These are phyloP conservation scores for Heterobasidion irregulare DNA, from an alignment of 1,284 basidiomycete genomes.

Conservation along the genomic window DNA sequence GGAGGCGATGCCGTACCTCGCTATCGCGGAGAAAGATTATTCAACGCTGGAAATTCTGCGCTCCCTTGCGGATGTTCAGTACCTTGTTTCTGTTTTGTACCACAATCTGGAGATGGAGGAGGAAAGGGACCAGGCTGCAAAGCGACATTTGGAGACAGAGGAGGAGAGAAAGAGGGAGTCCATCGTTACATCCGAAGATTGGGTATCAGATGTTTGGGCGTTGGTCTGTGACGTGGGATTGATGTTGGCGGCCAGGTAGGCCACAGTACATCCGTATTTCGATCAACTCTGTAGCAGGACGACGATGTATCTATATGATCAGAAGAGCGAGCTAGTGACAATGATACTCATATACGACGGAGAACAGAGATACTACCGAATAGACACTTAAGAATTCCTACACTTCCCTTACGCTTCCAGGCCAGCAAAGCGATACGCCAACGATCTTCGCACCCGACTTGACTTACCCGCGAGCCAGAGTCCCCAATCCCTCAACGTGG, in stretches of 20 bases:
- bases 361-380: not conserved
- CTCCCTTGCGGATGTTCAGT: constrained; percentile 59
- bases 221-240: constrained; percentile 51
- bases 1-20: constrained; percentile 53
- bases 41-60: constrained; percentile 44
- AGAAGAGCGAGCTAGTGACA: not conserved
- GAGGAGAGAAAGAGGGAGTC: constrained; percentile 31
- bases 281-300: too few species aligned
- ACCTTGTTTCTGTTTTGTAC: constrained; percentile 58
- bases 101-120: constrained; percentile 51
- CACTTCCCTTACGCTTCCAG: constrained; percentile 4
- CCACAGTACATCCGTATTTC: not conserved
- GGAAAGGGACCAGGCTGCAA: constrained; percentile 48
- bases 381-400: not conserved
- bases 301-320: too few species aligned
- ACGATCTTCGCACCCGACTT: constrained; percentile 10
- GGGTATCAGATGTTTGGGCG: constrained; percentile 47
- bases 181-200: constrained; percentile 36
- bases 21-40: constrained; percentile 58
- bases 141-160: constrained; percentile 39
- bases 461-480: constrained; percentile 14
- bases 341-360: not conserved
- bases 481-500: constrained; percentile 15
- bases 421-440: constrained; percentile 20
- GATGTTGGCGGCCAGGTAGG: constrained; percentile 37